A percentile compares a stretch with the other conserved stretches of the same genome.
Conservation (phyloP, 2,329 filamentous ascomycete species). For the Fusarium globosum region DNA sequence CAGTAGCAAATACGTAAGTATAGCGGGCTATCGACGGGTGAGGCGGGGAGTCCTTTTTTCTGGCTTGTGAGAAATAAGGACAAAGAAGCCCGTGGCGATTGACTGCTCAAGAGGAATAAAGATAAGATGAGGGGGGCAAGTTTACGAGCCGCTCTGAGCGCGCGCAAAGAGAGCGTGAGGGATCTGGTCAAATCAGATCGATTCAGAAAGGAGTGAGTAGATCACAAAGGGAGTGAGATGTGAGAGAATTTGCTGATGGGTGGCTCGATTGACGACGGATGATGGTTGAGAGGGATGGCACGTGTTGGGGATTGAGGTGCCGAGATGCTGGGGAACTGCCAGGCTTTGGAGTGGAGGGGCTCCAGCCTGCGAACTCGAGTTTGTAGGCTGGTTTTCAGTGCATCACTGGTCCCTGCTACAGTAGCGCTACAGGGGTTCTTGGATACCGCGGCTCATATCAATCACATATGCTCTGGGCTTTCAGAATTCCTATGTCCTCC, state of each 20-base stretch:
- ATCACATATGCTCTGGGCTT: not conserved
- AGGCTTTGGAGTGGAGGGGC: conserved; percentile 5
- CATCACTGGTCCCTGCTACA: conserved; percentile 6
- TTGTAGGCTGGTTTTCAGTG: conserved; percentile 7
- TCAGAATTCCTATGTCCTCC: not conserved
- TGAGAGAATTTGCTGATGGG: conserved; percentile 30
- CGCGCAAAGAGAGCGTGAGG: conserved; percentile 18
- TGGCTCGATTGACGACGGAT: conserved; percentile 41
- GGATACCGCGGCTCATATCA: conserved; percentile 32
- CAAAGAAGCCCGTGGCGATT: not conserved
- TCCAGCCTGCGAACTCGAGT: not conserved
- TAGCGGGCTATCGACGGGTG: conserved; percentile 22
- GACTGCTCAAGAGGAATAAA: conserved; percentile 2
- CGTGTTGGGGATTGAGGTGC: conserved; percentile 45
- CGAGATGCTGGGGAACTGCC: conserved; percentile 36
- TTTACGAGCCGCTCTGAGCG: conserved; percentile 1
- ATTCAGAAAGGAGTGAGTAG: not conserved
- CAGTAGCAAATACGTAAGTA: conserved; percentile 16
- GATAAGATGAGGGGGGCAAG: conserved; percentile 7
- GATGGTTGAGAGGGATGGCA: conserved; percentile 46
- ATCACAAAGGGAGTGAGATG: conserved; percentile 24
- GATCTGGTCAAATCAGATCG: conserved; percentile 8
- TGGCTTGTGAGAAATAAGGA: conserved; percentile 1
- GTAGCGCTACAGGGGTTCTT: conserved; percentile 15
- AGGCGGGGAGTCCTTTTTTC: not conserved